Evolutionary conservation across 1,139 yeast species (phyloP).

Genomic region (Entelexis paramagnoliae): DNA sequence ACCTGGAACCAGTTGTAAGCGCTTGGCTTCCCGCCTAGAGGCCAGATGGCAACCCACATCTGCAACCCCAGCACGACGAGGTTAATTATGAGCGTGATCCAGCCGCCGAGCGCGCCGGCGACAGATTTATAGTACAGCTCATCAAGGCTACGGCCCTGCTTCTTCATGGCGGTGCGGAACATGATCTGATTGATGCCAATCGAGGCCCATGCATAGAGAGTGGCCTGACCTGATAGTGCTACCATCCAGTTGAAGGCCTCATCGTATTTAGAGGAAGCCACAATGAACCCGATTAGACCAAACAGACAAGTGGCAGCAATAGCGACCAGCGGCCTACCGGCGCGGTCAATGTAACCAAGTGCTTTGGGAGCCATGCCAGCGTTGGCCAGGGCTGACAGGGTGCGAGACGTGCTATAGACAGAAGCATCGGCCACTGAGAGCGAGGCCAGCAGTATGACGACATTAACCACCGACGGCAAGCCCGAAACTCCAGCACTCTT

Average conservation of each 20-base stretch:
- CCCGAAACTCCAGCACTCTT: slow-evolving; percentile 47
- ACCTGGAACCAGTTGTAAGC: slow-evolving; percentile 45
- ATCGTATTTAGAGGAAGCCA: slow-evolving; percentile 55
- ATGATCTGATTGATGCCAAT: slow-evolving; percentile 67
- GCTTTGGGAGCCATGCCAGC: slow-evolving; percentile 71
- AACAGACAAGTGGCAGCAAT: slow-evolving; percentile 45
- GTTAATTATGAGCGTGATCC: slow-evolving; percentile 51
- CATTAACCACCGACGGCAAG: slow-evolving; percentile 62
- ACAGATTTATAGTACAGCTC: slow-evolving; percentile 64
- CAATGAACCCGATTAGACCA: slow-evolving; percentile 60
- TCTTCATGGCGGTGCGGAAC: slow-evolving; percentile 62
- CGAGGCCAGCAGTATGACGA: slow-evolving; percentile 59
- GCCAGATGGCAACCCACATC: slow-evolving; percentile 70
- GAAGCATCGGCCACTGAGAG: slow-evolving; percentile 67
- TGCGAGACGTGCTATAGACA: slow-evolving; percentile 69
- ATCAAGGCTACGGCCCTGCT: slow-evolving; percentile 50
- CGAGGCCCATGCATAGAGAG: slow-evolving; percentile 76
- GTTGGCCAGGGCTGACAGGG: slow-evolving; percentile 70
- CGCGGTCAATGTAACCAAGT: slow-evolving; percentile 61
- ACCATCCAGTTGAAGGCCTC: slow-evolving; percentile 70
- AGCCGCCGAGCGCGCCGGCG: slow-evolving; percentile 62
- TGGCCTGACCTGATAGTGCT: slow-evolving; percentile 77
- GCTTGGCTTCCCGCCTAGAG: slow-evolving; percentile 37
- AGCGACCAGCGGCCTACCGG: slow-evolving; percentile 65
- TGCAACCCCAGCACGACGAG: slow-evolving; percentile 62